Conservation (phyloP, 2,329 filamentous ascomycete genomes). For the Fusarium subglutinans region DNA sequence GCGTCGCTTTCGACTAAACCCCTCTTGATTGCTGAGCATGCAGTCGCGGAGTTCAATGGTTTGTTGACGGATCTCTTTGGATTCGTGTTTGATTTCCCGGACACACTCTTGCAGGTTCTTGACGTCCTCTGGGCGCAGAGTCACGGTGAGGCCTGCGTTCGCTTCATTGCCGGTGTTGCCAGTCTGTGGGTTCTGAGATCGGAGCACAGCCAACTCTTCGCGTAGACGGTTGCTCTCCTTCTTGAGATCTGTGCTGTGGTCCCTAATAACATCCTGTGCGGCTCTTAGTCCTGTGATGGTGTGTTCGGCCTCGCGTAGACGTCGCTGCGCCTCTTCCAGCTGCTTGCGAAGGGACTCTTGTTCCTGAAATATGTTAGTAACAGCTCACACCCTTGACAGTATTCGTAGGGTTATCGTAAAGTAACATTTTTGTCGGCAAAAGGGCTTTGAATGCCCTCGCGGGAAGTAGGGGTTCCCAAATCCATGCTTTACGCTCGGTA, state of each 20-base stretch:
- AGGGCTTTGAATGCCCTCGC: too few species aligned
- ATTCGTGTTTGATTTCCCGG: neutral
- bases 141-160: neutral
- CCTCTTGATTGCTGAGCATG: neutral
- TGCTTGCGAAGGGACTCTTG: neutral
- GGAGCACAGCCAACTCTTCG: rapidly evolving
- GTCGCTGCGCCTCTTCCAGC: too few species aligned
- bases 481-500: neutral
- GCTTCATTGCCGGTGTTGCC: neutral
- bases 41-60: neutral
- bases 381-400: too few species aligned
- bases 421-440: too few species aligned
- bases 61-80: too few species aligned
- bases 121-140: neutral
- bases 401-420: too few species aligned
- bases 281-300: neutral
- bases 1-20: neutral
- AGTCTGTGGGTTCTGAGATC: neutral
- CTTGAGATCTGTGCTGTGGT: neutral
- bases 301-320: neutral
- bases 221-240: neutral
- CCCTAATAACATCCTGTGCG: rapidly evolving
- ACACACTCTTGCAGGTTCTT: neutral
- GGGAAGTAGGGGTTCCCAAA: too few species aligned
- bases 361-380: too few species aligned